These are phyloP conservation scores for Tetrapisispora phaffii DNA, from an alignment of 805 yeast species.

Conservation along the genomic window DNA sequence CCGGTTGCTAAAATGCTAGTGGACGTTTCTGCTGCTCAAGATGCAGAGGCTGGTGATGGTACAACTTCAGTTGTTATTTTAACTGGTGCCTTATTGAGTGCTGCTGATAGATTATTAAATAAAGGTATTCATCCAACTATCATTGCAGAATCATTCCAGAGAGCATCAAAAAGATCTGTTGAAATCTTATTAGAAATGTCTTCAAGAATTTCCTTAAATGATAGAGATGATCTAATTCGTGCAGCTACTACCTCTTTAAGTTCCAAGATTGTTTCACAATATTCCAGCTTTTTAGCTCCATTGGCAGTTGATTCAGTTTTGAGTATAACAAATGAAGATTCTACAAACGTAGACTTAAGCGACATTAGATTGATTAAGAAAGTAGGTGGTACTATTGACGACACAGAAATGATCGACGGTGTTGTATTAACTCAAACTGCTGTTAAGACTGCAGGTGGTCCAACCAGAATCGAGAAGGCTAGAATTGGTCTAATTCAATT, in stretches of 20 bases:
- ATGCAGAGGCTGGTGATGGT: slow-evolving; percentile 99
- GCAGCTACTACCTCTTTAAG: slow-evolving; percentile 93
- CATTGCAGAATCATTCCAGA: slow-evolving; percentile 86
- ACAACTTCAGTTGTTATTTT: slow-evolving; percentile 94
- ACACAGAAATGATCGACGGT: slow-evolving; percentile 86
- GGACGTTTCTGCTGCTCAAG: slow-evolving; percentile 95
- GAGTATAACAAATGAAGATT: slow-evolving; percentile 52
- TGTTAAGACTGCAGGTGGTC: slow-evolving; percentile 88
- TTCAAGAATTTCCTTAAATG: slow-evolving; percentile 63
- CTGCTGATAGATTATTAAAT: slow-evolving; percentile 81
- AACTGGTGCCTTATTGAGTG: slow-evolving; percentile 88
- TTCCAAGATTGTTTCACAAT: slow-evolving; percentile 92
- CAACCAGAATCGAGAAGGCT: slow-evolving; percentile 89
- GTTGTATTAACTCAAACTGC: slow-evolving; percentile 88
- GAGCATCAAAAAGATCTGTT: slow-evolving; percentile 75
- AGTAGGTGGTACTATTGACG: slow-evolving; percentile 96
- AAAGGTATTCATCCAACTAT: slow-evolving; percentile 94
- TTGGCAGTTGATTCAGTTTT: slow-evolving; percentile 90
- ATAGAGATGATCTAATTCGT: slow-evolving; percentile 72
- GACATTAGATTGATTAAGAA: slow-evolving; percentile 87
- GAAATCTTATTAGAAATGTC: slow-evolving; percentile 81
- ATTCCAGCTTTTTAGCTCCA: slow-evolving; percentile 77
- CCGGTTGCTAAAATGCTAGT: slow-evolving; percentile 99
- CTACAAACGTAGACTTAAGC: slow-evolving; percentile 68
- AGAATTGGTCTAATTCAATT: slow-evolving; percentile 82